Evolutionary conservation across 768 basidiomycete species (phyloP).

Genomic region (Tricholoma hemisulphureum): DNA sequence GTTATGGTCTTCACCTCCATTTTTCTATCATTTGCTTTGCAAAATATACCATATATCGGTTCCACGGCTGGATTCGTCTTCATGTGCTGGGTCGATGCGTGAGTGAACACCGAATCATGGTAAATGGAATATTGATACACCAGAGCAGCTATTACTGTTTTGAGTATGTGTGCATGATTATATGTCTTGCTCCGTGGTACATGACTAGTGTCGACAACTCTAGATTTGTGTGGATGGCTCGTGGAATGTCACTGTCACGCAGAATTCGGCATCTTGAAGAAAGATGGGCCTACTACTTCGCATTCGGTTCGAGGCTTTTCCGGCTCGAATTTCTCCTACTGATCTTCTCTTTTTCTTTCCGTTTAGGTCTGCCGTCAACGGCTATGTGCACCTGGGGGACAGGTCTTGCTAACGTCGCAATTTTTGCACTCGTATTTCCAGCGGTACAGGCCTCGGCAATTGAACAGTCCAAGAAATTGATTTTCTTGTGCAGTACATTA

Average conservation of each 20-base stretch:
- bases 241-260: conserved; percentile 64
- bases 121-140: neutral
- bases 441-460: conserved; percentile 42
- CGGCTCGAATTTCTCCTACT: neutral
- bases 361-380: conserved; percentile 65
- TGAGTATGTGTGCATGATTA: conserved; percentile 53
- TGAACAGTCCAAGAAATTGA: neutral
- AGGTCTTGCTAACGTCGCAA: conserved; percentile 73
- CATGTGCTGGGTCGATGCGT: conserved; percentile 86
- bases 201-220: conserved; percentile 9
- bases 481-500: conserved; percentile 59
- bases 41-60: conserved; percentile 65
- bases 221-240: conserved; percentile 79
- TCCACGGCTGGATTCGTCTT: conserved; percentile 62
- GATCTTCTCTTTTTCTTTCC: neutral
- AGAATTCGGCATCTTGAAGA: conserved; percentile 79
- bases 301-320: conserved; percentile 56
- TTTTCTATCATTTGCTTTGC: conserved; percentile 61
- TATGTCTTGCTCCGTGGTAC: neutral
- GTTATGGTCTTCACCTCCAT: conserved; percentile 83
- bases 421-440: conserved; percentile 83
- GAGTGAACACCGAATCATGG: conserved; percentile 34
- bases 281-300: conserved; percentile 86
- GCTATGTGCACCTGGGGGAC: conserved; percentile 71
- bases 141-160: conserved; percentile 79